Evolutionary conservation across 169 alveolate species (phyloP), one percentile per base, ranked within the genome.

Genomic region (Theileria equi): DNA sequence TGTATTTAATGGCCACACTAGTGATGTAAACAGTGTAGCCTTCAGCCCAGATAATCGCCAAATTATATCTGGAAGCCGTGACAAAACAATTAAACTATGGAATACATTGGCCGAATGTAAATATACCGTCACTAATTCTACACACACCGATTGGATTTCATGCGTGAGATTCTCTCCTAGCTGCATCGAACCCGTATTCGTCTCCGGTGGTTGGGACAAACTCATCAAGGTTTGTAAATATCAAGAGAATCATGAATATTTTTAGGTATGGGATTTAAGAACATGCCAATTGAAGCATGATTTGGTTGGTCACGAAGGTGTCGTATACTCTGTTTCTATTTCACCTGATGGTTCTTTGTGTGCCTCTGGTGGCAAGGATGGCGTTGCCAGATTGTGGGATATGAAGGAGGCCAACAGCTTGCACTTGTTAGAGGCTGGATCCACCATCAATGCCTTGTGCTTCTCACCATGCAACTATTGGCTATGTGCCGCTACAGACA

Each of bases 311-410:
- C 99, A 96, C 90, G 92, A 96, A 8, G 95, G 97, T 31, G 97
- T 91, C 49, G 94, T 96, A 60, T 92, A 94, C 89, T 84, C 98
- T 49, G 93, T 95, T 47, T 89, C 98, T 26, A 92, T 95, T 61
- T 94, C 98, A 19, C 98, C 98, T 3, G 98, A 96, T 69, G 98
- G 98, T 5, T 93, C 98, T 7, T 94, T 96, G 66, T 93, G 99
- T 82, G 98, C 98, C 8, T 94, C 99, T 17, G 99, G 99, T 5
- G 98, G 99, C n/a, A 94, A 96, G 84, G 98, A 94, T 70, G 98
- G 98, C 47, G 94, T 92, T 35, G 96, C 96, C 25, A 93, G 93
- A 91, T 85, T 94, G 59, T 94, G 98, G 98, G 98, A 94, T 68
- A 95, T 94, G 49, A 91, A 90, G 78, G 97, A 94, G 67, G 98